Conservation (phyloP, 2,329 filamentous ascomycete genomes). For the Phyllosticta ampelicida region DNA sequence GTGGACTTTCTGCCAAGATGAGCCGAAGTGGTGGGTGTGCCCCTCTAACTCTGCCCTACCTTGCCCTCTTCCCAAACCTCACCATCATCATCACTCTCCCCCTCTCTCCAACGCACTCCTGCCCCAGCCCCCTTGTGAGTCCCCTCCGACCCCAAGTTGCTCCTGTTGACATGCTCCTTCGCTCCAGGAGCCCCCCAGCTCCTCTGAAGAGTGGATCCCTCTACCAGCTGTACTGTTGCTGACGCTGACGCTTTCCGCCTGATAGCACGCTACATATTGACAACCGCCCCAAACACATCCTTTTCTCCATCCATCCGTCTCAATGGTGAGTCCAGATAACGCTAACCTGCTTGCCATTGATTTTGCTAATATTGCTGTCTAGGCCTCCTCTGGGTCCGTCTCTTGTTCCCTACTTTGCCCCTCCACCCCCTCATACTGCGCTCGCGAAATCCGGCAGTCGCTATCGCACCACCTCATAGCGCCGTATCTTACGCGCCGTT, state of each 20-base stretch:
- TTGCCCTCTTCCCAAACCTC: slow-evolving; percentile 9
- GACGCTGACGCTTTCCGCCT: neutral
- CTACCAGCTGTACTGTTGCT: neutral
- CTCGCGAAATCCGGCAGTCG: slow-evolving; percentile 14
- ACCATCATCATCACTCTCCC: no score
- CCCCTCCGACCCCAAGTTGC: neutral
- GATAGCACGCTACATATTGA: neutral
- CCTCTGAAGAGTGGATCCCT: neutral
- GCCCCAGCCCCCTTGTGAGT: slow-evolving; percentile 6
- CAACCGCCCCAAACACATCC: neutral
- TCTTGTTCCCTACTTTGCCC: slow-evolving; percentile 11
- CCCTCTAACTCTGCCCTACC: slow-evolving; percentile 5
- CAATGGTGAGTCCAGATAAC: slow-evolving; percentile 7
- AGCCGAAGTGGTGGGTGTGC: slow-evolving; percentile 6
- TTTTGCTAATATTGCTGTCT: slow-evolving; percentile 1
- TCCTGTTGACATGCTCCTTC: neutral
- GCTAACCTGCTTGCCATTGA: neutral
- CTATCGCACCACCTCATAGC: slow-evolving; percentile 10
- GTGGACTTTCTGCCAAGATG: neutral
- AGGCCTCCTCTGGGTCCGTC: slow-evolving; percentile 37
- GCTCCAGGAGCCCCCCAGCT: no score
- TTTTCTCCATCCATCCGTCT: neutral
- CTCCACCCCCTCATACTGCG: slow-evolving; percentile 12
- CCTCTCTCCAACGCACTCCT: slow-evolving; percentile 3
- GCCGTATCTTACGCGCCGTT: neutral